Percentiles rank a stretch among this genome's conserved stretches.
phyloP scores from a whole-genome alignment of 768 basidiomycete genomes.

The Mycena kentingensis region DNA sequence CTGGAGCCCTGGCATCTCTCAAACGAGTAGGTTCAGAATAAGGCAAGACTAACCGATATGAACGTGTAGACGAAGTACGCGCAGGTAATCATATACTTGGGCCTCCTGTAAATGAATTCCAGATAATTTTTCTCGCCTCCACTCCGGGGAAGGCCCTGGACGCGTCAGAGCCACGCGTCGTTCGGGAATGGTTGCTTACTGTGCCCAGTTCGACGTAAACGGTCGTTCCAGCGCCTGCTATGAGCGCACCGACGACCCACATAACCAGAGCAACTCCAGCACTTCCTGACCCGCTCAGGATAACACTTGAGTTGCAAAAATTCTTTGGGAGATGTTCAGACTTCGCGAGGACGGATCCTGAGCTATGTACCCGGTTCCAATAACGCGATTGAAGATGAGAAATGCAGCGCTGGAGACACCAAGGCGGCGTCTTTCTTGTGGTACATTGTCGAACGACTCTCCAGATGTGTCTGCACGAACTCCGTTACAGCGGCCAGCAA shows the following conservation, averaged over 20 bases:
- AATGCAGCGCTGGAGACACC: slow-evolving; percentile 35
- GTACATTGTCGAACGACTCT: slow-evolving; percentile 20
- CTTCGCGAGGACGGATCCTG: background rate
- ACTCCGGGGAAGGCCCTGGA: slow-evolving; percentile 56
- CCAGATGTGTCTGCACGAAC: slow-evolving; percentile 11
- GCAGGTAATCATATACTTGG: slow-evolving; percentile 57
- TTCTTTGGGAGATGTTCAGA: slow-evolving; percentile 22
- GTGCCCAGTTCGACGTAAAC: slow-evolving; percentile 46
- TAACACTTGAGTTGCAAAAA: slow-evolving; percentile 44
- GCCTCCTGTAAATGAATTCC: slow-evolving; percentile 59
- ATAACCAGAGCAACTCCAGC: slow-evolving; percentile 45
- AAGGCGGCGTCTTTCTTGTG: slow-evolving; percentile 17
- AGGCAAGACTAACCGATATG: slow-evolving; percentile 38
- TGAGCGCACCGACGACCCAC: slow-evolving; percentile 46
- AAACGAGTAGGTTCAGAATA: too few species aligned
- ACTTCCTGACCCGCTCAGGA: slow-evolving; percentile 41
- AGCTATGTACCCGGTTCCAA: slow-evolving; percentile 42
- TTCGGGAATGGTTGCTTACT: slow-evolving; percentile 25
- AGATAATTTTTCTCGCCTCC: slow-evolving; percentile 78
- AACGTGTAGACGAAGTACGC: slow-evolving; percentile 56
- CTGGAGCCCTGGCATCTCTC: slow-evolving; percentile 22
- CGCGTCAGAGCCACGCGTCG: background rate
- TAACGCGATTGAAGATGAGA: slow-evolving; percentile 46
- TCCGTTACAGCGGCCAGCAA: background rate
- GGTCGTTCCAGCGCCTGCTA: slow-evolving; percentile 42